phyloP scores from a whole-genome alignment of 1,284 basidiomycete genomes.

The Grifola frondosa region DNA sequence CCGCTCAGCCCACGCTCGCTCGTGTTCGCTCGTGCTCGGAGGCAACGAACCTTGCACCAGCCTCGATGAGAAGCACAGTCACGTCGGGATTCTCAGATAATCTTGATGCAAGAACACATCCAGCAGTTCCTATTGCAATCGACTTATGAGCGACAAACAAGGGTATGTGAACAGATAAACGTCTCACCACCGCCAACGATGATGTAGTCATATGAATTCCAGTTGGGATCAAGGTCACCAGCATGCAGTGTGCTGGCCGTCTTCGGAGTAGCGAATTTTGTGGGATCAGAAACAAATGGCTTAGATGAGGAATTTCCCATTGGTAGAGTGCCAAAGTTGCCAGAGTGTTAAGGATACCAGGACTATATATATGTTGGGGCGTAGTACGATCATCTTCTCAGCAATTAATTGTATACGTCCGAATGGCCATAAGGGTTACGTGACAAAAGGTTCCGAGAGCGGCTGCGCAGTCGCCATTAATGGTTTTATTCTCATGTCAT shows the following conservation, averaged over 20 bases:
- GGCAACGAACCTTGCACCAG: slow-evolving; percentile 14
- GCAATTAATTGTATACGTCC: too few relatives aligned
- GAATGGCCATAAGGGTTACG: too few relatives aligned
- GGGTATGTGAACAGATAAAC: background rate
- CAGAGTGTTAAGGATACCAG: too few relatives aligned
- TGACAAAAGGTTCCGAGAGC: too few relatives aligned
- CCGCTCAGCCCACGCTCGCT: background rate
- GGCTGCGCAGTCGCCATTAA: too few relatives aligned
- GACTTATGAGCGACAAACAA: background rate
- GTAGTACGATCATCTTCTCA: too few relatives aligned
- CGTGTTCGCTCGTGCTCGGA: background rate
- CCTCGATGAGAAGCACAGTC: slow-evolving; percentile 23
- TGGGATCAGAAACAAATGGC: background rate
- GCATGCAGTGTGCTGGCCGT: background rate
- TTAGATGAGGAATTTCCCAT: slow-evolving; percentile 9
- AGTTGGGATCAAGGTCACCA: slow-evolving; percentile 1
- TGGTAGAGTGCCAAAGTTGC: background rate
- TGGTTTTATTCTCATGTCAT: too few relatives aligned
- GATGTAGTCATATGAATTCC: slow-evolving; percentile 37
- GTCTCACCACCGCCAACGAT: slow-evolving; percentile 46
- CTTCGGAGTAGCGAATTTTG: slow-evolving; percentile 5
- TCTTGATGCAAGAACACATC: slow-evolving; percentile 23
- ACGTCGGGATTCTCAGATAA: slow-evolving; percentile 19
- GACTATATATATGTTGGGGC: too few relatives aligned
- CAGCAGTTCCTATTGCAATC: slow-evolving; percentile 33